Evolutionary conservation across 2,329 filamentous ascomycete genomes (phyloP).

Genomic region (Clarireedia hainanense): DNA sequence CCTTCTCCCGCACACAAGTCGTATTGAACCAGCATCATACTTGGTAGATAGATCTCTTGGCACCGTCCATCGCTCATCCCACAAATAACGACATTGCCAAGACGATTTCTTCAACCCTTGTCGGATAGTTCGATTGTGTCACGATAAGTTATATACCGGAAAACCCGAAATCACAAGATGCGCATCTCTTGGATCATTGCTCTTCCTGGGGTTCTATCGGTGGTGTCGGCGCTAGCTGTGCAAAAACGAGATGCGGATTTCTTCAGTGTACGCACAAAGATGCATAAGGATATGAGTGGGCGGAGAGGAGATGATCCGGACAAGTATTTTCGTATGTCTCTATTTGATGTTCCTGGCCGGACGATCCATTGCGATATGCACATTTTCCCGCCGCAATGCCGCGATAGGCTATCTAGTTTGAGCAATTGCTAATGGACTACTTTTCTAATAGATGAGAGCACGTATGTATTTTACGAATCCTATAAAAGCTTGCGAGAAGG

Average conservation of each 20-base stretch:
- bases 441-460: constrained; percentile 23
- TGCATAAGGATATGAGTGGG: constrained; percentile 28
- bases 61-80: not conserved
- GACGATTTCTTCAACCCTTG: constrained; percentile 6
- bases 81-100: constrained; percentile 1
- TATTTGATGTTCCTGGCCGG: not conserved
- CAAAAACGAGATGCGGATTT: constrained; percentile 28
- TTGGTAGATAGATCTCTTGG: not conserved
- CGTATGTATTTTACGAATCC: constrained; percentile 19
- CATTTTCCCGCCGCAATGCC: not conserved
- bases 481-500: not conserved
- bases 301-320: constrained; percentile 22
- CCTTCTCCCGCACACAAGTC: not conserved
- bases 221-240: constrained; percentile 22
- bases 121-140: not conserved
- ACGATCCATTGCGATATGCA: not conserved
- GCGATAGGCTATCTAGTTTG: not conserved
- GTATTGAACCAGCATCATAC: not conserved
- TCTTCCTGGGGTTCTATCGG: constrained; percentile 18
- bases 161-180: constrained; percentile 16
- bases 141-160: not conserved
- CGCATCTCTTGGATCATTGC: constrained; percentile 22
- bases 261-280: constrained; percentile 23
- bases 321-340: constrained; percentile 34
- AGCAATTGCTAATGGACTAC: not conserved